Base-by-base conservation (phyloP, 2,329 filamentous ascomycete genomes). In the Pseudocercospora cruenta region DNA sequence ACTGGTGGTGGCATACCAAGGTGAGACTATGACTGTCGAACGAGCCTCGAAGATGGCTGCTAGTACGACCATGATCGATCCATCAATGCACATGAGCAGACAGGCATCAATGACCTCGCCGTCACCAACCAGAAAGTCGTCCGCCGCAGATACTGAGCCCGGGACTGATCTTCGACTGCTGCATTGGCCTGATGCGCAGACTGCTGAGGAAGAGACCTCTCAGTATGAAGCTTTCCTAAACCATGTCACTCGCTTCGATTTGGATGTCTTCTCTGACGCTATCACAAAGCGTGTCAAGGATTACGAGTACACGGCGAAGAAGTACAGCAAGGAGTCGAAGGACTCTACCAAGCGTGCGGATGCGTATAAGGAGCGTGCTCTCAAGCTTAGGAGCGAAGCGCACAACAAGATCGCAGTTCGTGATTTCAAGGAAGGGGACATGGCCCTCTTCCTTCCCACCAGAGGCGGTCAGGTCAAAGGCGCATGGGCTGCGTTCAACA, bases 401-500 rank as follows among this genome's bases (percentile, higher is more conserved):
- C 92, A 97, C 73, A 92, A 97, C 72, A 98, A 98, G 82, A 97
- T 99, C 75, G 94, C 95, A 1, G 97, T 95, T 77, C 90, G 91
- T 67, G 90, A 94, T 59, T 99, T 99, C 83, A 98, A 97, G 76
- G 94, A 97, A 78, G 94, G 95, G 7, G 95, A 99, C 75, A 85
- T 99, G 14, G 95, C 94, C 12, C 81, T 99, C 1, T 99, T 99
- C 82, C 82, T 99, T 47, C 95, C 95, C 0, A 99, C 95, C 0
- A 87, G 94, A 39, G 98, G 97, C 76, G 70, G 73, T 2, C 94
- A 98, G 79, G 92, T 91, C 43, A 95, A 93, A 4, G 91, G 94
- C 16, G 94, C 95, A 0, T 99, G 95, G 95, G 95, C 95, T 4
- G 95, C 95, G 0, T 99, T 99, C 85, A 99, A 99, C 74, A 92